Base-by-base conservation (phyloP, 1,284 basidiomycete genomes). In the Pseudozyma thailandica region DNA sequence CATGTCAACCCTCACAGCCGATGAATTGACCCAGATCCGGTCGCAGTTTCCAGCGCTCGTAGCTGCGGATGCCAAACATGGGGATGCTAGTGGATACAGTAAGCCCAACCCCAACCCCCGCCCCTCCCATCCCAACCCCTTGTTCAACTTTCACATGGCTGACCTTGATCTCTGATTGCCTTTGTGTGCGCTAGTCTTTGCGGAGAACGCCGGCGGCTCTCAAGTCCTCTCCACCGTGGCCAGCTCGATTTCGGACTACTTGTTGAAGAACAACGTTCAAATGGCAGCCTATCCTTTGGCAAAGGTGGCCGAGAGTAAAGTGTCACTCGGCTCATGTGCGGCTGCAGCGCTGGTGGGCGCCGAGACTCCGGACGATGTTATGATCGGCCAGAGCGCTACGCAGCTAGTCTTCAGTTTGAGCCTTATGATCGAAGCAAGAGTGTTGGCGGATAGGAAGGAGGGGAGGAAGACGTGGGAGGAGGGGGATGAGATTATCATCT, bases 121-220 rank as follows among this genome's bases (percentile, higher is more conserved):
- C 8, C n/a, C 23, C 39, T 18, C 16, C 20, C 8, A 2, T 9
- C 20, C 23, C 15, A 23, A 7, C 10, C 20, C 39, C 15, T 23
- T 12, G 8, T 23, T 41, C 3, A 12, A 6, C 21, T 9, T 18
- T 8, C 3, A 3, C 2, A 10, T 5, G 21, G 8, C 18, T 23
- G 39, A 23, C 21, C 23, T 20, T 18, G 37, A n/a, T 18, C 9
- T 18, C 12, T 38, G 35, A 13, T 18, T 38, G 30, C 30, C 15
- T 31, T 7, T 16, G 6, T 20, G 6, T 27, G 33, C 18, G 37
- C 21, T 54, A 41, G 66, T 91, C 68, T 92, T 87, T 74, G 90
- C 86, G 9, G 91, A 92, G 83, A 92, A 91, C 73, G 91, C 91
- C 0, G 91, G 90, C 0, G 91, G 91, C 5, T 90, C 90, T 3